Conservation (phyloP, 176 grass and related monocot species). For the Aegilops speltoides region DNA sequence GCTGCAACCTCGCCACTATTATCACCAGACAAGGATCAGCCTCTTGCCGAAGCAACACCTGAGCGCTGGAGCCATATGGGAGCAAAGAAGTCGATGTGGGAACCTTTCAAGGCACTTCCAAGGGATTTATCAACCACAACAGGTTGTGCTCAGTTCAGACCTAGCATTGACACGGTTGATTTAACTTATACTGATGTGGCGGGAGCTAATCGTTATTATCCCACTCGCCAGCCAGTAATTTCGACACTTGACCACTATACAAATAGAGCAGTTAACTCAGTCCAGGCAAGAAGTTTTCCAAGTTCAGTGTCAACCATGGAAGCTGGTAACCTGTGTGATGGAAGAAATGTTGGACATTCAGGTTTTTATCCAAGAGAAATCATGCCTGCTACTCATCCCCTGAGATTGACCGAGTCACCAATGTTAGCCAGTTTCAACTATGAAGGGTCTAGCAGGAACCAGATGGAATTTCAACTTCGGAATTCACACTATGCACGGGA, state of each 20-base stretch:
- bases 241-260: not conserved
- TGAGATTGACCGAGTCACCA: constrained; percentile 59
- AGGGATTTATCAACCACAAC: constrained; percentile 15
- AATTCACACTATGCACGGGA: not conserved
- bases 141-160: constrained; percentile 39
- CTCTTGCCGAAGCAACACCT: constrained; percentile 19
- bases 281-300: constrained; percentile 24
- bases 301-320: constrained; percentile 26
- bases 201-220: constrained; percentile 24
- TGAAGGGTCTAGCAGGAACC: constrained; percentile 24
- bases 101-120: constrained; percentile 29
- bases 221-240: constrained; percentile 24
- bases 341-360: constrained; percentile 23
- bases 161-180: constrained; percentile 4
- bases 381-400: constrained; percentile 57
- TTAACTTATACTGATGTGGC: constrained; percentile 31
- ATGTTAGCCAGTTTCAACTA: constrained; percentile 30
- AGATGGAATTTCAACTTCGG: constrained; percentile 24
- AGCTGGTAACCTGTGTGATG: constrained; percentile 28
- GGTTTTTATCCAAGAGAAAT: constrained; percentile 45
- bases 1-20: constrained; percentile 31
- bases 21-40: constrained; percentile 27
- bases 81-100: constrained; percentile 35
- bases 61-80: constrained; percentile 14
- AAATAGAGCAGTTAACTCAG: constrained; percentile 19